Evolutionary conservation across 2,329 filamentous ascomycete genomes (phyloP).

Genomic region (Pyricularia sp.): DNA sequence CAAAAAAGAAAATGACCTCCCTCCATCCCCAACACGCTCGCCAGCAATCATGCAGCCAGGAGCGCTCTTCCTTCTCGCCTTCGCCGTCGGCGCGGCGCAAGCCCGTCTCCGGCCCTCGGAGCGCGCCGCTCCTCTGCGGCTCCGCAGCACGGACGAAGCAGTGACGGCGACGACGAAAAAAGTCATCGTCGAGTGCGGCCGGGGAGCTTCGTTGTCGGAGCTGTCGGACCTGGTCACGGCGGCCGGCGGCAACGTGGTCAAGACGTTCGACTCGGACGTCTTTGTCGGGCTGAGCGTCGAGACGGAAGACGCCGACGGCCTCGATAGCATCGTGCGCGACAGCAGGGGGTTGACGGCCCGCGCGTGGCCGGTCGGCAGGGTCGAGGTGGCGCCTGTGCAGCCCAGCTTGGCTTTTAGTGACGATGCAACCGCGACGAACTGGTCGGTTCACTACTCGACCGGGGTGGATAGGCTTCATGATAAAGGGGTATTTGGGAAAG

Average conservation of each 20-base stretch:
- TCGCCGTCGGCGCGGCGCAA: background rate
- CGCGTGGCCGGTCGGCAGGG: slow-evolving; percentile 15
- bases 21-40: background rate
- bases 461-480: slow-evolving; percentile 14
- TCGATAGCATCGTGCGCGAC: slow-evolving; percentile 11
- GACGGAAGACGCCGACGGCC: slow-evolving; percentile 10
- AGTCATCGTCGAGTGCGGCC: background rate
- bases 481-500: slow-evolving; percentile 10
- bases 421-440: slow-evolving; percentile 11
- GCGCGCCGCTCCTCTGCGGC: background rate
- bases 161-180: background rate
- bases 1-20: background rate
- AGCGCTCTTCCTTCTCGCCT: background rate
- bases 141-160: background rate
- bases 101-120: background rate
- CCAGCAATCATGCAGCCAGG: background rate
- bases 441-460: slow-evolving; percentile 13
- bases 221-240: background rate
- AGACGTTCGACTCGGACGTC: slow-evolving; percentile 3
- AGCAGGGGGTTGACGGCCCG: slow-evolving; percentile 8
- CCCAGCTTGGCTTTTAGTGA: slow-evolving; percentile 10
- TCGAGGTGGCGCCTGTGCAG: slow-evolving; percentile 8
- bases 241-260: slow-evolving; percentile 1
- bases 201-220: background rate
- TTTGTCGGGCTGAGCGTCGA: slow-evolving; percentile 2